Base-by-base conservation (phyloP, 371 early-diverging fungal species). In the Mortierella sp. region DNA sequence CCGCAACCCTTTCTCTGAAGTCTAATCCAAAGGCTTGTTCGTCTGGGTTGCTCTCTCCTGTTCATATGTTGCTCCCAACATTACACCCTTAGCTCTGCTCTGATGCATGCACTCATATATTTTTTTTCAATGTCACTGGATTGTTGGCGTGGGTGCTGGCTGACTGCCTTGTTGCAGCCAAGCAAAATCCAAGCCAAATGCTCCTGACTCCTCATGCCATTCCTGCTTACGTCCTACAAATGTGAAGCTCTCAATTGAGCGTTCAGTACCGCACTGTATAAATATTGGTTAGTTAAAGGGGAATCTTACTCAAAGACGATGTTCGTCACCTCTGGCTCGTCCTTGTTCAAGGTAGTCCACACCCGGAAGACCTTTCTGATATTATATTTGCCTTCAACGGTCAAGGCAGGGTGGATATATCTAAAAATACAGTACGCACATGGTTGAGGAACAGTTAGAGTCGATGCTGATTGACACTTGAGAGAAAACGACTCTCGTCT, bases 331-430 rank as follows among this genome's bases (percentile, higher is more conserved):
- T 65, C 76, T 1, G 87, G 86, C 59, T 84, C 80, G 55, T 66
- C 74, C 57, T 82, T 72, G 68, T 87, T 86, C 58, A 87, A 66
- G 2, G 84, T 79, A 56, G 84, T 84, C 87, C 87, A 87, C 16
- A 87, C 85, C 0, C 84, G 83, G 62, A 84, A 87, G 0, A 87
- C 85, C 70, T 84, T 86, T 57, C 84, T 84, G 44, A 87, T 87
- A 50, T 87, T 58, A 9, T 58, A 19, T 5, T 30, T 58, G 12
- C 15, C 23, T 5, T 58, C 44, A 28, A 43, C 43, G 21, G 30
- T 58, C 44, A 44, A 43, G 1, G 23, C 19, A 28, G 44, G 15
- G 30, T 43, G 58, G 30, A 44, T 58, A 2, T 30, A 58, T 23
- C 44, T 30, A n/a, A 30, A 43, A 6, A 44, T 58, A 15, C 30